Evolutionary conservation across 345 rosid species (phyloP).

Genomic region (Citrus australasica): DNA sequence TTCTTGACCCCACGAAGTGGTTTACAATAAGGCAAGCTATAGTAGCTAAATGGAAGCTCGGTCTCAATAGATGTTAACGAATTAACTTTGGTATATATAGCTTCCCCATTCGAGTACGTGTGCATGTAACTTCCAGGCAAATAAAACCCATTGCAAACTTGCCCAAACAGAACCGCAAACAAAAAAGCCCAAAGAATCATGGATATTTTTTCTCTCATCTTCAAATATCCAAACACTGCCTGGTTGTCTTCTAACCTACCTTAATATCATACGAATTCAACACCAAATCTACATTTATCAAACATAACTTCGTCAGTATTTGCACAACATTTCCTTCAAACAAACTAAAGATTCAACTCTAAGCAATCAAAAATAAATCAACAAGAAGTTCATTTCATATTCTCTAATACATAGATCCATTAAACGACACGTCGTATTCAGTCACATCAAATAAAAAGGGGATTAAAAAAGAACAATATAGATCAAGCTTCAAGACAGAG

Average conservation of each 20-base stretch:
- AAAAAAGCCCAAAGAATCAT: conserved; percentile 32
- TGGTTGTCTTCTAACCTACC: conserved; percentile 12
- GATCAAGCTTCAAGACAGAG: neutral
- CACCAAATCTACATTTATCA: conserved; percentile 20
- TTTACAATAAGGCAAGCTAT: conserved; percentile 74
- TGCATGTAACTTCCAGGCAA: conserved; percentile 89
- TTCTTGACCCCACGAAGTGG: conserved; percentile 58
- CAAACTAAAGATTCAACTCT: neutral
- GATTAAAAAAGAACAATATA: neutral
- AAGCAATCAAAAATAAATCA: neutral
- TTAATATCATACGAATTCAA: conserved; percentile 10
- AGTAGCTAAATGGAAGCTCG: conserved; percentile 80
- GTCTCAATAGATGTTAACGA: conserved; percentile 92
- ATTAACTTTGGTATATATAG: conserved; percentile 66
- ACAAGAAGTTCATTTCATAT: neutral
- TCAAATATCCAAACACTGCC: neutral
- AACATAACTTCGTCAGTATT: neutral
- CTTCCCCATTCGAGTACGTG: conserved; percentile 50
- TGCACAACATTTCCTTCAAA: neutral
- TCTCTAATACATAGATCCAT: neutral
- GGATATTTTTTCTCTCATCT: conserved; percentile 28
- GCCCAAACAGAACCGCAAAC: conserved; percentile 35
- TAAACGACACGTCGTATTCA: neutral
- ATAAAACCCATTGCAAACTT: conserved; percentile 65
- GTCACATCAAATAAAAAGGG: neutral